Evolutionary conservation across 225 moss, liverwort and hornwort genomes (phyloP).

Genomic region (Lunularia cruciata): DNA sequence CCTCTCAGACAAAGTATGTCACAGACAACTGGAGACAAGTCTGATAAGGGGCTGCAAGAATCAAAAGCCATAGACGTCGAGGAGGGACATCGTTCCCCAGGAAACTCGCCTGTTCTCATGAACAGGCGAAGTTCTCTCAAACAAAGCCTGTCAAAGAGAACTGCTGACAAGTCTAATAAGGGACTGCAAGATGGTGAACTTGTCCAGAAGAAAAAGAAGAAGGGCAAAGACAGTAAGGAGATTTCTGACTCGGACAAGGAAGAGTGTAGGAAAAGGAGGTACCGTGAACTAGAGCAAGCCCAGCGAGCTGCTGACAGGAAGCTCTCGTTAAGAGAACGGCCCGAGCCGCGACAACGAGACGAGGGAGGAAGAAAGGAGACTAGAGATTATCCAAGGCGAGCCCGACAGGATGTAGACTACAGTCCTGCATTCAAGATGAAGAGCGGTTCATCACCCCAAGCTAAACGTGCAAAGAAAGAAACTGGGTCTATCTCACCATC

Average conservation of each 20-base stretch:
- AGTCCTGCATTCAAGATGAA: background rate
- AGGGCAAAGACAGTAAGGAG: background rate
- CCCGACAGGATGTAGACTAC: background rate
- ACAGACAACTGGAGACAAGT: background rate
- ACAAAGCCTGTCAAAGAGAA: background rate
- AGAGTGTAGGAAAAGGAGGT: conserved; percentile 20
- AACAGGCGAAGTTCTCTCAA: background rate
- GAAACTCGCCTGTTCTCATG: background rate
- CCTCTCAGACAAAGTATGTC: background rate
- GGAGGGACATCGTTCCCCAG: background rate
- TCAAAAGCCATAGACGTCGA: conserved; percentile 21
- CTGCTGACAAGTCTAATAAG: background rate
- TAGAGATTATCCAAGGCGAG: background rate
- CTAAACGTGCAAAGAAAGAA: conserved; percentile 23
- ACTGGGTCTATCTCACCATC: background rate
- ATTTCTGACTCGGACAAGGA: conserved; percentile 12
- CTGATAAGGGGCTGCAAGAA: background rate
- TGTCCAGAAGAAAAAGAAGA: conserved; percentile 8
- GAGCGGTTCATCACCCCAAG: background rate
- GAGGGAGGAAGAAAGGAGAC: background rate
- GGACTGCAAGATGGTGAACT: background rate
- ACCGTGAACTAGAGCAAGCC: conserved; percentile 17
- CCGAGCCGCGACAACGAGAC: conserved; percentile 14
- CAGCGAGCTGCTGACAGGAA: conserved; percentile 26
- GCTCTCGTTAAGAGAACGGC: conserved; percentile 31